Evolutionary conservation across 495 filamentous ascomycete species (phyloP).

Genomic region (Aspergillus steynii): DNA sequence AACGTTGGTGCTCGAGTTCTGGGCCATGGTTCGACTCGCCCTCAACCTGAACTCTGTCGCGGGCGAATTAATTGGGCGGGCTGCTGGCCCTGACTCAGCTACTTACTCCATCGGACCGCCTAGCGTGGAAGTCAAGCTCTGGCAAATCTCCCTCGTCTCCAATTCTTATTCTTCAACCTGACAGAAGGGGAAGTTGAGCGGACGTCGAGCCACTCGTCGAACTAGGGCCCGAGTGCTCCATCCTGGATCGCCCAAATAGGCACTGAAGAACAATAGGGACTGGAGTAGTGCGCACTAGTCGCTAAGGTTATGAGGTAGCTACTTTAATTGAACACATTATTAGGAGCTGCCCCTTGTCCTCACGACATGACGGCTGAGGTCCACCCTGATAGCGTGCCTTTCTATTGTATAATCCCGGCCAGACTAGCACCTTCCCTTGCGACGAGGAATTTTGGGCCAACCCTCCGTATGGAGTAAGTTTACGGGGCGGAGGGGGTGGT

Average conservation of each 20-base stretch:
- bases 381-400: neutral
- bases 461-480: neutral
- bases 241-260: neutral
- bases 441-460: neutral
- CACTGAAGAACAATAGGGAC: neutral
- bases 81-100: neutral
- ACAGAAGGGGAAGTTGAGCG: neutral
- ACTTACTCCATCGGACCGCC: neutral
- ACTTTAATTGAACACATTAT: neutral
- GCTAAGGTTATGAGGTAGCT: neutral
- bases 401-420: neutral
- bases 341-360: neutral
- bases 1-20: neutral
- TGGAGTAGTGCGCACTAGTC: neutral
- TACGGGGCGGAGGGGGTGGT: neutral
- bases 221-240: neutral
- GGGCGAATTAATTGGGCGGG: too few relatives aligned
- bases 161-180: neutral
- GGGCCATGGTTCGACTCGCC: conserved; percentile 5
- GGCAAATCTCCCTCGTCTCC: neutral
- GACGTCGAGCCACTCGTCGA: neutral
- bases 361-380: neutral
- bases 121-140: neutral
- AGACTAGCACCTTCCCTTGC: neutral
- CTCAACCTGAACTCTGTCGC: neutral